A percentile compares a stretch with the other conserved stretches of the same genome.
phyloP scores from a whole-genome alignment of 495 filamentous ascomycete species.

The Pseudevernia furfuracea region DNA sequence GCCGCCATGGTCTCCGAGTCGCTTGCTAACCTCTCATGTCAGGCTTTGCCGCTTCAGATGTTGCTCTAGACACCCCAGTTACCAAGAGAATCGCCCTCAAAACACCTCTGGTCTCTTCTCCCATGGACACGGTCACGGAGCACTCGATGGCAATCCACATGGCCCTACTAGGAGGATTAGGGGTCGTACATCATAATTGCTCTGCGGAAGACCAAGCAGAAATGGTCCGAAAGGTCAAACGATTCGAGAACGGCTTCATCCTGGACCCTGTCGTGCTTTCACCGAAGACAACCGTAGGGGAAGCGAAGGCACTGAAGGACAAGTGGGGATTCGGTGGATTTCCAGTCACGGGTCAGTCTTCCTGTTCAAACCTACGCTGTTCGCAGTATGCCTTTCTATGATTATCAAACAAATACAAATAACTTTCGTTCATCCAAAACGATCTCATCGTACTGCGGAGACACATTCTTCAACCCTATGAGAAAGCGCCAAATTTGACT shows the following conservation, averaged over 20 bases:
- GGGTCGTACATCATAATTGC: constrained; percentile 99
- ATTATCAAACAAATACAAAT: constrained; percentile 70
- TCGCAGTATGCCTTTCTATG: constrained; percentile 36
- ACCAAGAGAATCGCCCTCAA: constrained; percentile 92
- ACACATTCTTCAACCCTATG: constrained; percentile 44
- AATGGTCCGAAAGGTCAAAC: constrained; percentile 98
- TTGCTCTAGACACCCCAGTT: constrained; percentile 79
- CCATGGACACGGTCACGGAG: constrained; percentile 99
- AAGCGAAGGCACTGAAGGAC: constrained; percentile 87
- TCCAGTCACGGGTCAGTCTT: constrained; percentile 87
- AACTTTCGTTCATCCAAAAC: constrained; percentile 99
- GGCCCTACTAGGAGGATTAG: constrained; percentile 90
- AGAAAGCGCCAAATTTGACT: constrained; percentile 19
- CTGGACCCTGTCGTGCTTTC: constrained; percentile 88
- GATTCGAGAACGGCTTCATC: constrained; percentile 99
- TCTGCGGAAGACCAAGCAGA: constrained; percentile 89
- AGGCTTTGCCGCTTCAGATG: constrained; percentile 87
- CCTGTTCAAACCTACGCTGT: constrained; percentile 16
- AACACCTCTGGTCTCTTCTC: constrained; percentile 89
- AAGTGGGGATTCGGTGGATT: constrained; percentile 99
- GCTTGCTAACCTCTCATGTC: constrained; percentile 40
- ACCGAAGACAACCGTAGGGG: constrained; percentile 77
- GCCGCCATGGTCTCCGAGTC: constrained; percentile 46
- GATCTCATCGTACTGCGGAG: constrained; percentile 81
- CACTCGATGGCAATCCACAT: constrained; percentile 99